Base-by-base conservation (phyloP, 2,329 filamentous ascomycete species). In the Aspergillus phoenicis region DNA sequence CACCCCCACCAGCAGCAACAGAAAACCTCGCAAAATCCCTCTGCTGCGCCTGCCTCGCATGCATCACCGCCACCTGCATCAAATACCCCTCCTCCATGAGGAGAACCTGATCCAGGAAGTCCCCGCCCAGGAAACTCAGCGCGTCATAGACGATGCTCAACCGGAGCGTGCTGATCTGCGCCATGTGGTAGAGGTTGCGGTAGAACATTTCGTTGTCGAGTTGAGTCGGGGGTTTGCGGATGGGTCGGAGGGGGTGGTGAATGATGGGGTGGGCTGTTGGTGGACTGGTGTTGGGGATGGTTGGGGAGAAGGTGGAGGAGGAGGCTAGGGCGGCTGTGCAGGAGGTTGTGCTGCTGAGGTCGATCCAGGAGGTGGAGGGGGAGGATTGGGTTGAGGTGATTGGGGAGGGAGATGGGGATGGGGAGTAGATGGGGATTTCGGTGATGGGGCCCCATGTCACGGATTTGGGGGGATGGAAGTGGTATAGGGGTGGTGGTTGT, bases 211-310 rank as follows among this genome's bases (percentile, higher is more conserved):
- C 62, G 7, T 63, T 45, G 33, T 67, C 66, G 2, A 36, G 28
- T 2, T 59, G 3, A 3, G 66, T 66, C 10, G 64, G 62, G 2
- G 60, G 60, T 36, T 64, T 67, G 11, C 64, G 51, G 41, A 64
- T 65, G 11, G 13, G 26, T 22, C 2, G 51, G 38, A 30, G 28
- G 28, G 28, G 28, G 5, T 10, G 28, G 4, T 30, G 28, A 10
- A 30, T 30, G 3, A 30, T 30, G 28, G 28, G 28, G 28, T 30
- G 28, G 28, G 8, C 11, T 11, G 8, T 8, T 30, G 28, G 28
- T 30, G 28, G 28, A 8, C 28, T 11, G 8, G 30, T 22, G 22
- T 38, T 30, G 5, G 28, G 28, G 33, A 13, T 10, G 39, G 39
- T 28, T 15, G 17, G 22, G 17, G 17, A n/a, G 39, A 28, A 49